Percentiles rank a stretch among this genome's conserved stretches.
phyloP scores from a whole-genome alignment of 164 flowering plant genomes.

The Stephania japonica region DNA sequence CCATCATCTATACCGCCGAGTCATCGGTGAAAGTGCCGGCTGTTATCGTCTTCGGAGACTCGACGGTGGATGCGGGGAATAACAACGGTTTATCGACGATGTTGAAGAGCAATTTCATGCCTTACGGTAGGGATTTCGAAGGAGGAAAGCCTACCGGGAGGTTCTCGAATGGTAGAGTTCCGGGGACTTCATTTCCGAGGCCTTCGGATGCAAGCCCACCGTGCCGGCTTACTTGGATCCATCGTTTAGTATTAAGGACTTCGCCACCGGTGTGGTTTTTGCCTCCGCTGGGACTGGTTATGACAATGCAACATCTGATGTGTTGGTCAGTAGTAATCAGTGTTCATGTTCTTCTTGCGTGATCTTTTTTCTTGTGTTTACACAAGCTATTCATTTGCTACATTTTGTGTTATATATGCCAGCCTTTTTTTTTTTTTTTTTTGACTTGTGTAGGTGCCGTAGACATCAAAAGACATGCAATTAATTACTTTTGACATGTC shows the following conservation, averaged over 20 bases:
- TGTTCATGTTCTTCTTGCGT: neutral
- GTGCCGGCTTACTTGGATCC: conserved; percentile 73
- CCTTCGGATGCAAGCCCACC: conserved; percentile 40
- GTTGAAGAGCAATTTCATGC: conserved; percentile 56
- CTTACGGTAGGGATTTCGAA: conserved; percentile 61
- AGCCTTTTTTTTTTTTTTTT: no score
- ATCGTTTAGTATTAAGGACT: conserved; percentile 35
- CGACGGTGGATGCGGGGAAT: conserved; percentile 67
- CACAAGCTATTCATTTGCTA: no score
- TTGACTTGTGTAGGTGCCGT: no score
- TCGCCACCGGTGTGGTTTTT: conserved; percentile 61
- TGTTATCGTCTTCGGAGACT: conserved; percentile 69
- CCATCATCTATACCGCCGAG: neutral
- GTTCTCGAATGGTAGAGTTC: conserved; percentile 47
- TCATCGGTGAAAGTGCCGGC: conserved; percentile 23
- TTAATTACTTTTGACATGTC: no score
- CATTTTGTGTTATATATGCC: no score
- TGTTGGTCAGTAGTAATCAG: conserved; percentile 37
- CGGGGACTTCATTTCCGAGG: conserved; percentile 42
- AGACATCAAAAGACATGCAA: no score
- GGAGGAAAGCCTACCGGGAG: conserved; percentile 53
- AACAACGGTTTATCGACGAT: conserved; percentile 46
- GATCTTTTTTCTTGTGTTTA: neutral
- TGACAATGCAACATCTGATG: conserved; percentile 56
- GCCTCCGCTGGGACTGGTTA: conserved; percentile 77